Evolutionary conservation across 495 filamentous ascomycete genomes (phyloP).

Genomic region (Penicillium coprophilum): DNA sequence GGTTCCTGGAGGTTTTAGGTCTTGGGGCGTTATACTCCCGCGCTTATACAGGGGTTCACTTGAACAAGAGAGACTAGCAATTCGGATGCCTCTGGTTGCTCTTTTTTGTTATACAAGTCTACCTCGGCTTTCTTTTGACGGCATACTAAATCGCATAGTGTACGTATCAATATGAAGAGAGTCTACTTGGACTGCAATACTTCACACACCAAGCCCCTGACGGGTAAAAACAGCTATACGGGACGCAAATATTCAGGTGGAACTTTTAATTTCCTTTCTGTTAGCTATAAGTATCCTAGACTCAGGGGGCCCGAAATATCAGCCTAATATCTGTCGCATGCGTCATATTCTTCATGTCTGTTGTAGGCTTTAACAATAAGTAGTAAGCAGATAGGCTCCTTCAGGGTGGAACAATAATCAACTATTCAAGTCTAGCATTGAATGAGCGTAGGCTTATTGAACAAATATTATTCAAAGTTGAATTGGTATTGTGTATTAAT

Average conservation of each 20-base stretch:
- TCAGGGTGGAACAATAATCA: background rate
- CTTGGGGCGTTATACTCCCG: background rate
- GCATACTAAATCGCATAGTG: background rate
- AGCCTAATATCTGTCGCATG: background rate
- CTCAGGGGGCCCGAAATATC: background rate
- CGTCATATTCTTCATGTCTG: background rate
- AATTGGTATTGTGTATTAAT: background rate
- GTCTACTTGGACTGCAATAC: background rate
- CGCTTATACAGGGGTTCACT: background rate
- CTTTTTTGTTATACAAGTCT: background rate
- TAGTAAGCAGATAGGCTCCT: background rate
- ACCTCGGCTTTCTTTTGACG: background rate
- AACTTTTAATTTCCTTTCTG: slow-evolving; percentile 3
- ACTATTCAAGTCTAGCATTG: background rate
- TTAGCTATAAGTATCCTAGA: background rate
- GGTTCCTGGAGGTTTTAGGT: background rate
- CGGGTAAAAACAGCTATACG: background rate
- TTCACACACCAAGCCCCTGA: slow-evolving; percentile 8
- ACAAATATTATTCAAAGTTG: background rate
- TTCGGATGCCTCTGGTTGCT: background rate
- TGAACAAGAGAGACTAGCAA: background rate
- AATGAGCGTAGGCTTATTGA: background rate
- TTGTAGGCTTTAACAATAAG: background rate
- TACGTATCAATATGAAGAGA: background rate
- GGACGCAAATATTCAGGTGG: background rate